Conservation (phyloP, 805 yeast genomes). For the Candida sithepensis region DNA sequence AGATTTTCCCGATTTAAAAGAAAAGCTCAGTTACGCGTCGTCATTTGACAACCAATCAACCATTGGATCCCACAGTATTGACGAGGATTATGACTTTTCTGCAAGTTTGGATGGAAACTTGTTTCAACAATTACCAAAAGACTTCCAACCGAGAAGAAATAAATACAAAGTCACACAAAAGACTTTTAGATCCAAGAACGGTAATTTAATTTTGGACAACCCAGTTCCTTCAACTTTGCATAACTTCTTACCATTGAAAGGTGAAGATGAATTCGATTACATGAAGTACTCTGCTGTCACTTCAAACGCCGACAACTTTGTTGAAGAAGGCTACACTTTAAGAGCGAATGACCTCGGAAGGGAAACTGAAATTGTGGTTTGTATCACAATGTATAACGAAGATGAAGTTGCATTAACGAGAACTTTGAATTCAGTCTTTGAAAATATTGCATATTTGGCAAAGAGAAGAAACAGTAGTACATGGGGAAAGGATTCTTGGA, state of each 20-base stretch:
- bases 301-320: constrained; percentile 83
- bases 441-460: constrained; percentile 83
- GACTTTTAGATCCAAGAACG: constrained; percentile 70
- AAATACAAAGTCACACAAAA: constrained; percentile 40
- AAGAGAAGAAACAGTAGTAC: constrained; percentile 75
- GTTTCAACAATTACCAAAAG: constrained; percentile 29
- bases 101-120: constrained; percentile 30
- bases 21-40: constrained; percentile 14
- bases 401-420: constrained; percentile 86
- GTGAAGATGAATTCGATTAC: constrained; percentile 88
- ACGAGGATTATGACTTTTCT: constrained; percentile 20
- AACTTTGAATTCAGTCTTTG: constrained; percentile 92
- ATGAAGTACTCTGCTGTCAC: constrained; percentile 99
- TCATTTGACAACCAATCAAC: constrained; percentile 17
- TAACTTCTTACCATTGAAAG: constrained; percentile 80
- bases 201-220: constrained; percentile 86
- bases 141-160: constrained; percentile 36
- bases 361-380: constrained; percentile 86
- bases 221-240: constrained; percentile 89
- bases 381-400: constrained; percentile 97
- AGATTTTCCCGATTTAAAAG: constrained; percentile 5
- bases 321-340: constrained; percentile 74
- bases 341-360: constrained; percentile 84
- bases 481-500: constrained; percentile 98
- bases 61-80: constrained; percentile 13